Base-by-base conservation (phyloP, 2,329 filamentous ascomycete genomes). In the Microsporum canis region DNA sequence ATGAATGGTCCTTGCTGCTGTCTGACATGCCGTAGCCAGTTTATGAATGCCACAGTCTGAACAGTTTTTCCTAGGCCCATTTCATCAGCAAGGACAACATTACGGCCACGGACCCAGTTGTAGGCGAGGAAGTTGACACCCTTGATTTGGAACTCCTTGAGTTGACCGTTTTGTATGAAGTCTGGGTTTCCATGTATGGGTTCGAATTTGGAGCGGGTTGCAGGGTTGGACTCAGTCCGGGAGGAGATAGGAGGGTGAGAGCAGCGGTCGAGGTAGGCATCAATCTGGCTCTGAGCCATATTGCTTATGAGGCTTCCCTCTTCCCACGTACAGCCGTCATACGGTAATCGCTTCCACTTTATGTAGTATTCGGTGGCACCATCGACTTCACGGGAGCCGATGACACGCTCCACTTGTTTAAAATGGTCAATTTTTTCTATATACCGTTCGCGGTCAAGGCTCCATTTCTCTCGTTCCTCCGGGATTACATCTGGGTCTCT, bases 21-120 rank as follows among this genome's bases (percentile, higher is more conserved):
- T 66, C 92, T 85, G 62, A 91, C 86, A 74, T 97, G 92, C 60
- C 90, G 88, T 63, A 99, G 81, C 92, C 94, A 99, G 72, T 92
- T 96, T 73, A 99, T 87, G 73, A 97, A 97, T 0, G 92, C 86
- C 33, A 99, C 91, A 0, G 92, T 96, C 76, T 99, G 94, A 0
- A 99, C 94, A 0, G 94, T 99, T 77, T 99, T 99, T 33, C 94
- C 94, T 12, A 99, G 81, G 68, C 94, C 94, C 94, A 99, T 99
- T 76, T 99, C 94, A 71, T 99, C 94, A 57, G 94, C 94, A 59
- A 99, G 82, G 68, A 99, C 96, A 70, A 97, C 94, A 68, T 97
- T 99, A 73, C 94, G 94, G 60, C 85, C 86, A 69, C 88, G 87
- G 59, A 88, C 89, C 95, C 95, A 99, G 75, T 97, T 96, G 75